phyloP scores from a whole-genome alignment of 2,329 filamentous ascomycete species.

The Juglanconis juglandina region DNA sequence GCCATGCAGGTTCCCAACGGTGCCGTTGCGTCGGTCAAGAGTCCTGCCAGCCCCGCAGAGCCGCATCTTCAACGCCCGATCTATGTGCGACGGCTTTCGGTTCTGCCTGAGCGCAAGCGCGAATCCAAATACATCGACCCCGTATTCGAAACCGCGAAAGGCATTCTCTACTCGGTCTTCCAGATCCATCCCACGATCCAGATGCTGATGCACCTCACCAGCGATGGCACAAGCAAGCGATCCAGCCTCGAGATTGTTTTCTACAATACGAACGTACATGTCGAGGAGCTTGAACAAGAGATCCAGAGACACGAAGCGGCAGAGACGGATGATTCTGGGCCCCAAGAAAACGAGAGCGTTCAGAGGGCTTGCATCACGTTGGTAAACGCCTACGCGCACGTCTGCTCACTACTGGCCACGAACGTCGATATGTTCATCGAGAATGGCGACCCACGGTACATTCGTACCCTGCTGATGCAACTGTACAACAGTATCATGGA shows the following conservation, averaged over 20 bases:
- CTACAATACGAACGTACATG: slow-evolving; percentile 64
- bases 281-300: slow-evolving; percentile 63
- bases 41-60: slow-evolving; percentile 59
- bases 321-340: slow-evolving; percentile 46
- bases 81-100: slow-evolving; percentile 61
- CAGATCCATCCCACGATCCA: slow-evolving; percentile 67
- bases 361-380: slow-evolving; percentile 61
- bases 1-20: slow-evolving; percentile 55
- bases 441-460: slow-evolving; percentile 64
- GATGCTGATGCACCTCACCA: slow-evolving; percentile 59
- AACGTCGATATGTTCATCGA: slow-evolving; percentile 64
- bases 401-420: slow-evolving; percentile 57
- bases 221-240: slow-evolving; percentile 56
- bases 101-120: slow-evolving; percentile 60
- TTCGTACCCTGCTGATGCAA: slow-evolving; percentile 60
- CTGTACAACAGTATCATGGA: slow-evolving; percentile 68
- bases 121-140: slow-evolving; percentile 61
- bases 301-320: slow-evolving; percentile 58
- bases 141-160: slow-evolving; percentile 62
- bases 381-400: slow-evolving; percentile 62
- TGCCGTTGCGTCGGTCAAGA: slow-evolving; percentile 39
- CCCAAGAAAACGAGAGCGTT: slow-evolving; percentile 60
- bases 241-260: slow-evolving; percentile 65
- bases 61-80: slow-evolving; percentile 55
- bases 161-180: slow-evolving; percentile 64